Conservation (phyloP, 352 stramenopile genomes). For the Globisporangium recalcitrans region DNA sequence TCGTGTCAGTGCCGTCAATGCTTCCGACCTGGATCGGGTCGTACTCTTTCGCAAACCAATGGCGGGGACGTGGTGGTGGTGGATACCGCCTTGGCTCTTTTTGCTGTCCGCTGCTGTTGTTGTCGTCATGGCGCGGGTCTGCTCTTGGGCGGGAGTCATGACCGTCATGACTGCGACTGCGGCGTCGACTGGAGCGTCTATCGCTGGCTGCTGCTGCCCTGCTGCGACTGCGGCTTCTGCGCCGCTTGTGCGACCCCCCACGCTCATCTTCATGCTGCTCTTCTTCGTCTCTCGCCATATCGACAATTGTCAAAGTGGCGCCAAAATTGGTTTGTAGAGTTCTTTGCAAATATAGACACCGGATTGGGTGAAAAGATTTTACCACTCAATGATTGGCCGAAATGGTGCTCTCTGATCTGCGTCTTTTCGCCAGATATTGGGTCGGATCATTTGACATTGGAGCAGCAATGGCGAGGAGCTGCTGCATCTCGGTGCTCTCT, state of each 20-base stretch:
- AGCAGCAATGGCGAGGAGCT: not conserved
- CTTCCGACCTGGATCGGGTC: slow-evolving; percentile 58
- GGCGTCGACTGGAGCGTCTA: not conserved
- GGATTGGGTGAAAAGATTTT: too few species aligned
- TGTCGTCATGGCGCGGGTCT: not conserved
- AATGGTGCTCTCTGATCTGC: slow-evolving; percentile 1
- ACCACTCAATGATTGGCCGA: slow-evolving; percentile 11
- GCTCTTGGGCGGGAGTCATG: not conserved
- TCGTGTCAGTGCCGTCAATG: slow-evolving; percentile 64
- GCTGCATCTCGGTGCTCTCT: not conserved
- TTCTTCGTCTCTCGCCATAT: slow-evolving; percentile 5
- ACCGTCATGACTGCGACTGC: slow-evolving; percentile 5
- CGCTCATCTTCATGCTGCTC: not conserved
- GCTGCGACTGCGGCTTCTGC: slow-evolving; percentile 7
- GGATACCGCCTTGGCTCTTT: not conserved
- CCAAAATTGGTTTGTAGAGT: not conserved
- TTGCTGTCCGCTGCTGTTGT: not conserved
- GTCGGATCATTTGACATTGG: not conserved
- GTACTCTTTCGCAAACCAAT: slow-evolving; percentile 72
- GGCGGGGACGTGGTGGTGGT: not conserved
- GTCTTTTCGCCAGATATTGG: slow-evolving; percentile 7
- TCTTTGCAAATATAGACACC: too few species aligned
- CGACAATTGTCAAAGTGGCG: not conserved
- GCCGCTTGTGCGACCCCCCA: slow-evolving; percentile 5
- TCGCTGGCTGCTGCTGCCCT: not conserved